These are phyloP conservation scores for Gnetum montanum DNA, from an alignment of 75 land plant species.

Conservation along the genomic window DNA sequence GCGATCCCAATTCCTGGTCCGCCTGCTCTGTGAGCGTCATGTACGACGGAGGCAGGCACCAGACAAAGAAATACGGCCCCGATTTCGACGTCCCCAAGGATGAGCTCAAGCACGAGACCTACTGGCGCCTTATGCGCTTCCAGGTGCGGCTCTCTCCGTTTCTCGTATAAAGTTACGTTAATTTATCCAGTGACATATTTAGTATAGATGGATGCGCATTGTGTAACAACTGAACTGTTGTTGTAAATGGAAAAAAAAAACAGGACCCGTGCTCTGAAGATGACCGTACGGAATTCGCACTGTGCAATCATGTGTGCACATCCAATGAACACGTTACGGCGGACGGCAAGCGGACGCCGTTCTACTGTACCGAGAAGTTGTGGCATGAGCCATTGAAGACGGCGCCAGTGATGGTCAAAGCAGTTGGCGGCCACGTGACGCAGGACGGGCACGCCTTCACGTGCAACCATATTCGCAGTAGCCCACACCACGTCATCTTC, in stretches of 20 bases:
- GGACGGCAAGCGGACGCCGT: background rate
- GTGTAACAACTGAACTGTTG: no score
- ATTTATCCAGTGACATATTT: background rate
- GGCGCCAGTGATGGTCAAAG: background rate
- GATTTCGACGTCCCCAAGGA: conserved; percentile 16
- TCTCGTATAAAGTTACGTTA: no score
- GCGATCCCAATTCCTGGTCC: background rate
- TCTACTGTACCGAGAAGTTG: background rate
- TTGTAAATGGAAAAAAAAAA: no score
- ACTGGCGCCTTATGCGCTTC: conserved; percentile 20
- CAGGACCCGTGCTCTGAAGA: no score
- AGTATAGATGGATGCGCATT: background rate
- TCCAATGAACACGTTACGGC: background rate
- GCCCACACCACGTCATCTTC: conserved; percentile 23
- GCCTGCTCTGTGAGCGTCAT: conserved; percentile 7
- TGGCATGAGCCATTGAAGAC: background rate
- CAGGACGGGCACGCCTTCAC: conserved; percentile 26
- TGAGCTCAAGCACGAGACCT: conserved; percentile 21
- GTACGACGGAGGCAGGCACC: conserved; percentile 21
- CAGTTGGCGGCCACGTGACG: conserved; percentile 10
- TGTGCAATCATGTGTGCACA: background rate
- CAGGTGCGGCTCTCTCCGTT: no score
- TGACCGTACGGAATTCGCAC: background rate
- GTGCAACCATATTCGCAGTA: conserved; percentile 17
- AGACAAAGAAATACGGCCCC: conserved; percentile 16